phyloP scores from a whole-genome alignment of 2,329 filamentous ascomycete genomes.

The Pseudogymnoascus sp. region DNA sequence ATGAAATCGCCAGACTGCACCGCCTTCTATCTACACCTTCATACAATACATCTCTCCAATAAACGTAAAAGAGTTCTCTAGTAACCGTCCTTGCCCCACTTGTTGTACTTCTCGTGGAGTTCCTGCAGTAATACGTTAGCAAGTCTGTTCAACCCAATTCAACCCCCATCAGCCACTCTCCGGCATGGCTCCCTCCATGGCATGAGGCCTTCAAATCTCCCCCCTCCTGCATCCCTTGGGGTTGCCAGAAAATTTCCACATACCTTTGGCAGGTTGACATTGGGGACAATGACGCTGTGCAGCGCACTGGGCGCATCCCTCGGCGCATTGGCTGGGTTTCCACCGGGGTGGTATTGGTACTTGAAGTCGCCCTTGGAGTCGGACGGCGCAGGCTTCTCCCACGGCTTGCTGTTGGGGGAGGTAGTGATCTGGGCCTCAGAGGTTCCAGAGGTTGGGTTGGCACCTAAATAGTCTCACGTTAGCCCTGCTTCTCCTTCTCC shows the following conservation, averaged over 20 bases:
- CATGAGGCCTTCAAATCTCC: background rate
- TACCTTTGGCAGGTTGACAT: conserved; percentile 88
- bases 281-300: conserved; percentile 88
- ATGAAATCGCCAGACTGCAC: conserved; percentile 2
- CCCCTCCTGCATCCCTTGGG: background rate
- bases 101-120: conserved; percentile 97
- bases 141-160: background rate
- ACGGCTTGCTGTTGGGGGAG: conserved; percentile 75
- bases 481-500: background rate
- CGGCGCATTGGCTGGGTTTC: conserved; percentile 64
- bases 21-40: conserved; percentile 1
- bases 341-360: conserved; percentile 58
- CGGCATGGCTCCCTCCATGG: background rate
- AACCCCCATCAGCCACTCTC: background rate
- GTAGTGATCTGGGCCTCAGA: conserved; percentile 73
- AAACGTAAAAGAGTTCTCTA: conserved; percentile 16
- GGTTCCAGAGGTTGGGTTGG: conserved; percentile 74
- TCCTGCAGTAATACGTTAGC: conserved; percentile 41
- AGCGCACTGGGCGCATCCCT: conserved; percentile 90
- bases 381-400: conserved; percentile 58
- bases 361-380: conserved; percentile 55
- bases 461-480: conserved; percentile 41
- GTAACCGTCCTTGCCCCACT: conserved; percentile 96
- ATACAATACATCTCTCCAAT: conserved; percentile 2
- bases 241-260: conserved; percentile 20